Conservation (phyloP, 345 rosid species). For the Alliaria petiolata region DNA sequence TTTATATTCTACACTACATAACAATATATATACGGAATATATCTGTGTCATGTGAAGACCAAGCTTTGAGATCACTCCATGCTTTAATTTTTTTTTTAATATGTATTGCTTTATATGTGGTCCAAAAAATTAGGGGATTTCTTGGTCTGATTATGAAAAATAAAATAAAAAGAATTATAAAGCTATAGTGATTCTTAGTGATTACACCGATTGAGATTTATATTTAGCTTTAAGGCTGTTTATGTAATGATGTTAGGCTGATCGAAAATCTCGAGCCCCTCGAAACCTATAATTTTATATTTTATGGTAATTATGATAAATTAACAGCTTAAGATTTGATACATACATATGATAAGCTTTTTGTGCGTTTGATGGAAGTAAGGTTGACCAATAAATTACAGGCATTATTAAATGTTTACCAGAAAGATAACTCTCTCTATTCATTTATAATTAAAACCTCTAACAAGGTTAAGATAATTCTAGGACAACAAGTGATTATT, state of each 20-base stretch:
- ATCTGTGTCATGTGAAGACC: conserved; percentile 17
- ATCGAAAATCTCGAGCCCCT: conserved; percentile 34
- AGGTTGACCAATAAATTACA: neutral
- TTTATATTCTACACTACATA: neutral
- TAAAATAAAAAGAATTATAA: conserved; percentile 10
- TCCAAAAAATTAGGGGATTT: conserved; percentile 8
- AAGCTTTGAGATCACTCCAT: conserved; percentile 31
- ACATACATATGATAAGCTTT: neutral
- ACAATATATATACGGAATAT: neutral
- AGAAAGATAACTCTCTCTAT: too few species aligned
- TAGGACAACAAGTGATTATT: too few species aligned
- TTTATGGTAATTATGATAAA: conserved; percentile 9
- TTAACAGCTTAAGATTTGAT: neutral
- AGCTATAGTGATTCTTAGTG: conserved; percentile 30
- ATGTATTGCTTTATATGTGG: conserved; percentile 23
- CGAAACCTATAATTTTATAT: conserved; percentile 21
- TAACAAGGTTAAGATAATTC: too few species aligned
- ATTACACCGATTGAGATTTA: conserved; percentile 31
- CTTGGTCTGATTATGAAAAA: conserved; percentile 7
- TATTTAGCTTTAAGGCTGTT: conserved; percentile 35
- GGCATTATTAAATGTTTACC: too few species aligned
- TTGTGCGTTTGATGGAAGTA: conserved; percentile 2
- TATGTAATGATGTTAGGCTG: conserved; percentile 27
- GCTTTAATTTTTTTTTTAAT: neutral
- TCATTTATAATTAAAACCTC: too few species aligned